Percentiles rank a stretch among this genome's conserved stretches.
Conservation (phyloP, 192 early-diverging fungal genomes). For the Entomortierella beljakovae region DNA sequence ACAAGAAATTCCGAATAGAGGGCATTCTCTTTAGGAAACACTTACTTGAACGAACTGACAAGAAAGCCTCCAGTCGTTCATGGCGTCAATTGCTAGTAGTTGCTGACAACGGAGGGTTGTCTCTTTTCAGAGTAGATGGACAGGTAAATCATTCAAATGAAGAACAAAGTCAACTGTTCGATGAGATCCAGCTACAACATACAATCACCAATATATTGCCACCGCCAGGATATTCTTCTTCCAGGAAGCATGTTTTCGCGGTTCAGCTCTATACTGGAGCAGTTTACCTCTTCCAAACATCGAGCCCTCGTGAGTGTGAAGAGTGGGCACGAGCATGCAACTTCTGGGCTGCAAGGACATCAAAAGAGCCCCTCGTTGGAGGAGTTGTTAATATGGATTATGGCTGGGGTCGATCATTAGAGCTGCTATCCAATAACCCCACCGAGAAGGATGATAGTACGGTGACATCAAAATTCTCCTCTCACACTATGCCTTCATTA, state of each 20-base stretch:
- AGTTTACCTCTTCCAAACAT: slow-evolving; percentile 90
- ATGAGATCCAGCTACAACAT: slow-evolving; percentile 75
- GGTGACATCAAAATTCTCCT: background rate
- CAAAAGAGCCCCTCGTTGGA: slow-evolving; percentile 90
- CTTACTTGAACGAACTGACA: slow-evolving; percentile 76
- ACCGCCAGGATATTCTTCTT: slow-evolving; percentile 84
- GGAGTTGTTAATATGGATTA: slow-evolving; percentile 93
- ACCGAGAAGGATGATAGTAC: background rate
- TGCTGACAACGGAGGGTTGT: slow-evolving; percentile 77
- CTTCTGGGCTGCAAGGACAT: slow-evolving; percentile 93
- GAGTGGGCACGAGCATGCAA: slow-evolving; percentile 93
- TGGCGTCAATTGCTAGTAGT: slow-evolving; percentile 88
- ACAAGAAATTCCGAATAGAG: slow-evolving; percentile 65
- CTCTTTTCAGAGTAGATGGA: slow-evolving; percentile 81
- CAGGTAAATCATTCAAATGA: slow-evolving; percentile 7
- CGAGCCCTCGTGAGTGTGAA: slow-evolving; percentile 73
- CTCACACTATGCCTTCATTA: background rate
- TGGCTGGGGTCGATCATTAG: slow-evolving; percentile 81
- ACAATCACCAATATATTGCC: slow-evolving; percentile 86
- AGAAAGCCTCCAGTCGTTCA: slow-evolving; percentile 83
- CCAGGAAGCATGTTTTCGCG: slow-evolving; percentile 86
- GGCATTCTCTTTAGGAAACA: slow-evolving; percentile 93
- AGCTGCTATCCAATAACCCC: slow-evolving; percentile 7
- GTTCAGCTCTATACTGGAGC: slow-evolving; percentile 83
- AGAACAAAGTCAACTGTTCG: slow-evolving; percentile 31